Evolutionary conservation across 78 protist species (phyloP).

Genomic region (Parvularia atlantis): DNA sequence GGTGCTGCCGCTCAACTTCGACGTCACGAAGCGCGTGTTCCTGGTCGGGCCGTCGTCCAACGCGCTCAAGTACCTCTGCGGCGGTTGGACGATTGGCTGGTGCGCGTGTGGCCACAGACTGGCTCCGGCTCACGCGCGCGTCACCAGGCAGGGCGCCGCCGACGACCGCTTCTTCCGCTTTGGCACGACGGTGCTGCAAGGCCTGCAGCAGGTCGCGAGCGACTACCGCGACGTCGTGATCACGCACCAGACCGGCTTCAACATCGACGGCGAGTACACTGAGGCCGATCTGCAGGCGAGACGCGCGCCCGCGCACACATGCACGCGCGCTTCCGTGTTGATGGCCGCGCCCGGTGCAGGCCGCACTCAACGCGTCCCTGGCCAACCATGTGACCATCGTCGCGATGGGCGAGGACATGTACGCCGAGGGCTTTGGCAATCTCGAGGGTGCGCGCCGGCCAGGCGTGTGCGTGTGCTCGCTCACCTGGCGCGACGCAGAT

Average conservation of each 20-base stretch:
- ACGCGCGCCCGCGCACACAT: too few species aligned
- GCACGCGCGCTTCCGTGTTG: too few species aligned
- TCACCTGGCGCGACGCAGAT: too few species aligned
- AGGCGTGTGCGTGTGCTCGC: not conserved
- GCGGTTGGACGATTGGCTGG: slow-evolving; percentile 55
- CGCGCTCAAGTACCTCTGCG: slow-evolving; percentile 8
- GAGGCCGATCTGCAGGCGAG: too few species aligned
- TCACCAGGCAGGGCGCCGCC: slow-evolving; percentile 53
- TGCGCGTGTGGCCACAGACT: too few species aligned
- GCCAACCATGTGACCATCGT: slow-evolving; percentile 16
- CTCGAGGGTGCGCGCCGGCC: not conserved
- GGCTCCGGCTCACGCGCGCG: too few species aligned
- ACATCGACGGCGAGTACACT: not conserved
- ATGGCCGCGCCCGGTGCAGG: not conserved
- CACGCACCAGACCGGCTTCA: not conserved
- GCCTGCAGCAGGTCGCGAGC: slow-evolving; percentile 1
- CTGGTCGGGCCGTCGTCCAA: not conserved
- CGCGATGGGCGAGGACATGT: slow-evolving; percentile 37
- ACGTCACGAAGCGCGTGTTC: not conserved
- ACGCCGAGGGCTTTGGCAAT: slow-evolving; percentile 52
- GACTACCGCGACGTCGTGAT: not conserved
- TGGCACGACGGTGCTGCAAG: slow-evolving; percentile 30
- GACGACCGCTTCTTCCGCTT: slow-evolving; percentile 22
- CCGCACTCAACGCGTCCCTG: not conserved
- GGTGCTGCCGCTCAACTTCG: slow-evolving; percentile 27